Evolutionary conservation across 495 filamentous ascomycete genomes (phyloP), one percentile per base, ranked within the genome.

Genomic region (Lentithecium fluviatile): DNA sequence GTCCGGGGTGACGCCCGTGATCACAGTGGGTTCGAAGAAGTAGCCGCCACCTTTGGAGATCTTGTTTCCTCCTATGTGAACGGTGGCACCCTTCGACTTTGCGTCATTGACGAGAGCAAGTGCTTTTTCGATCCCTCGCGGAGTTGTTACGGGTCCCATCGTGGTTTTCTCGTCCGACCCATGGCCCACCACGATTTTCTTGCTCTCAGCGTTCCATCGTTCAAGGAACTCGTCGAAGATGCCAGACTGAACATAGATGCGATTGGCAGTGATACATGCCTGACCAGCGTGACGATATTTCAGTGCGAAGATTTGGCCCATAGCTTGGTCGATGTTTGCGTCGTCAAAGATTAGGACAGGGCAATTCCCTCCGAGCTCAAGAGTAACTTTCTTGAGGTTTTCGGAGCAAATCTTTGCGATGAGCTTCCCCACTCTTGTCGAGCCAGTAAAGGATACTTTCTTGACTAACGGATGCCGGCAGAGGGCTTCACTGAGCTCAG

Each of bases 21-120:
- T 77, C 61, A 90, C 80, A 0, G 87, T 89, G 0, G 87, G 87
- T 69, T 84, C 80, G 70, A 88, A 88, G 78, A 89, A 90, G 64
- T 87, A 89, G 2, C 86, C 87, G 0, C 72, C 70, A 20, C 73
- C 73, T 4, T 73, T 74, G 1, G 64, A 59, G 6, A 82, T 62
- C 29, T 77, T 75, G 0, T 80, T 80, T 0, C 85, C 86, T 23
- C 85, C 83, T 29, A 85, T 69, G 1, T 89, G 69, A 11, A 83
- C 66, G 17, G 79, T 76, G 23, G 81, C 87, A 4, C 87, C 87
- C 21, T 79, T 75, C 48, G 74, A 75, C 49, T 76, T 76, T 32
- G 87, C 87, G 70, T 90, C 85, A 34, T 81, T 80, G 42, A 88
- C 79, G 58, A 89, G 84, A 17, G 71, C 71, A 7, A 75, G 67